These are phyloP conservation scores for Starmera amethionina DNA, from an alignment of 805 yeast genomes.

Conservation along the genomic window DNA sequence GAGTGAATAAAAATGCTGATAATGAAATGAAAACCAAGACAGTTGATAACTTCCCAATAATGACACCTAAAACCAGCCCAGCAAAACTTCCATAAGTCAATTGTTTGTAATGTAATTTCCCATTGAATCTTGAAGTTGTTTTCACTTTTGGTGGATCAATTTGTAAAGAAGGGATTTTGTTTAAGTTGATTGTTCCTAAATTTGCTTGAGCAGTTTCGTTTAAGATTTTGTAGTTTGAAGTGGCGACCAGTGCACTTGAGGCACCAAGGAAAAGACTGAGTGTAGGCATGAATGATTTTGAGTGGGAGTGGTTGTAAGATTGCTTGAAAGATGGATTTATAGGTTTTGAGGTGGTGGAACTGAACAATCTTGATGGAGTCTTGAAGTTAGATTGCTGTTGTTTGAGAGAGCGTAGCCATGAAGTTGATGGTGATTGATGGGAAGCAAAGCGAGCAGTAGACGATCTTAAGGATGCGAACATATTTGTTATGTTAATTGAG, in stretches of 20 bases:
- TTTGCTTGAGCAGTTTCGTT: conserved; percentile 14
- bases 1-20: conserved; percentile 27
- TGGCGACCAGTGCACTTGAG: conserved; percentile 8
- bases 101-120: conserved; percentile 44
- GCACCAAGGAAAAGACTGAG: conserved; percentile 18
- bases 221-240: conserved; percentile 14
- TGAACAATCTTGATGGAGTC: no score
- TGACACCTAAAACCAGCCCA: conserved; percentile 47
- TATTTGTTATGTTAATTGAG: no score
- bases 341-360: no score
- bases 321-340: no score
- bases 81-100: conserved; percentile 51
- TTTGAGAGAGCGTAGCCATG: no score
- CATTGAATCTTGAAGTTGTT: conserved; percentile 23
- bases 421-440: no score
- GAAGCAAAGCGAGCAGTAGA: no score
- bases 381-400: no score
- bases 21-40: conserved; percentile 41
- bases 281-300: conserved; percentile 1
- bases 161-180: background rate
- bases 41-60: conserved; percentile 48
- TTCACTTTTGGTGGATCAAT: background rate
- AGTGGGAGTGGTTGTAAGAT: background rate
- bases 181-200: conserved; percentile 13
- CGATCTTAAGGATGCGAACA: no score